Evolutionary conservation across 1,284 basidiomycete genomes (phyloP).

Genomic region (Phaffia rhodozyma): DNA sequence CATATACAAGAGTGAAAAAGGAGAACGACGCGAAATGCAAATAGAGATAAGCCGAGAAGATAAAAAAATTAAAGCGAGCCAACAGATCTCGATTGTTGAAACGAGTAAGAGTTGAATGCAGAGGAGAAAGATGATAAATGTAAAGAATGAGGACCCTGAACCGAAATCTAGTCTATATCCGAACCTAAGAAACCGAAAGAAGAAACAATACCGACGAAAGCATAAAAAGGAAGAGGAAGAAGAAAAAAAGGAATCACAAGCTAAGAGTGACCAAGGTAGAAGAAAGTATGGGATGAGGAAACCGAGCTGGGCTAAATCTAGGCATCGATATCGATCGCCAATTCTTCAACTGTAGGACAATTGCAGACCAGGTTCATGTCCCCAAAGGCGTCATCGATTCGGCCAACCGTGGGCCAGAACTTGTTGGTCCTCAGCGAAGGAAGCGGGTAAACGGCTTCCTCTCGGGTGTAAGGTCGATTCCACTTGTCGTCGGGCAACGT

Average conservation of each 20-base stretch:
- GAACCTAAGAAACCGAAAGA: too few relatives aligned
- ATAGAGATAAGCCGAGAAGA: not conserved
- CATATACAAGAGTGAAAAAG: slow-evolving; percentile 1
- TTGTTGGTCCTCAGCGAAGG: slow-evolving; percentile 68
- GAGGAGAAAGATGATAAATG: not conserved
- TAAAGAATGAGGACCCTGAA: not conserved
- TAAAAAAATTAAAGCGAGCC: not conserved
- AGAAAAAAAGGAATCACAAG: too few relatives aligned
- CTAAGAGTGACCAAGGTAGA: too few relatives aligned
- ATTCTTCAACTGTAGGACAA: slow-evolving; percentile 76
- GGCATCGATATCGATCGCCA: slow-evolving; percentile 20
- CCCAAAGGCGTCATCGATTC: slow-evolving; percentile 62
- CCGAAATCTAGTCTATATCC: not conserved
- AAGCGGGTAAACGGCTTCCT: slow-evolving; percentile 72
- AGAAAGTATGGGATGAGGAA: too few relatives aligned
- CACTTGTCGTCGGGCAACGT: slow-evolving; percentile 60
- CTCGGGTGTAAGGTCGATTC: slow-evolving; percentile 77
- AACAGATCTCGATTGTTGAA: not conserved
- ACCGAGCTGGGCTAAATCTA: too few relatives aligned
- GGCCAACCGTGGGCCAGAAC: slow-evolving; percentile 84
- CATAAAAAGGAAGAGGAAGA: too few relatives aligned
- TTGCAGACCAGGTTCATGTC: slow-evolving; percentile 50
- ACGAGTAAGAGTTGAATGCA: not conserved
- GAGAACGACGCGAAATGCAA: not conserved
- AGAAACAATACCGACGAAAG: too few relatives aligned